Evolutionary conservation across 1,139 yeast species (phyloP).

Genomic region (Yueomyces sp.): DNA sequence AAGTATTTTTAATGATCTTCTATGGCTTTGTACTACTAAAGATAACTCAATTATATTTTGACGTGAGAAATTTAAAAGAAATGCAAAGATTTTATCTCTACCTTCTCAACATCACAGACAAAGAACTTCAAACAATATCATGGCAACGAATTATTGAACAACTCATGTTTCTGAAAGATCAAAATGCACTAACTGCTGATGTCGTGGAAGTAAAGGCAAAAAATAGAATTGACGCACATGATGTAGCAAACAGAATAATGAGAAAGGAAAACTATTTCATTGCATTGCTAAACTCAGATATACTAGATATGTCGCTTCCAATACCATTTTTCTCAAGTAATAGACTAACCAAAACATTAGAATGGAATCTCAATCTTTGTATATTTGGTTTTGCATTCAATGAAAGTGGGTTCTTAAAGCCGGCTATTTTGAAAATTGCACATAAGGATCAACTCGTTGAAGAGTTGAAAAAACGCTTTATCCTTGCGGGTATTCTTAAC

Average conservation of each 20-base stretch:
- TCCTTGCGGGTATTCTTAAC: constrained; percentile 78
- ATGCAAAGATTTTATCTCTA: constrained; percentile 31
- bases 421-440: constrained; percentile 55
- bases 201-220: constrained; percentile 54
- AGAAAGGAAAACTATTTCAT: constrained; percentile 86
- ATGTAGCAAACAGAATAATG: constrained; percentile 91
- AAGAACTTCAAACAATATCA: constrained; percentile 82
- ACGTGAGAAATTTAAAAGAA: constrained; percentile 25
- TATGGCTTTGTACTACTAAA: constrained; percentile 43
- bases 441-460: constrained; percentile 55
- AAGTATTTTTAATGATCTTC: constrained; percentile 53
- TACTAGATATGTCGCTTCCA: constrained; percentile 55
- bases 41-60: constrained; percentile 45
- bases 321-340: constrained; percentile 26
- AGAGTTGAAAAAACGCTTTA: constrained; percentile 66
- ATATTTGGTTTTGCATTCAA: constrained; percentile 79
- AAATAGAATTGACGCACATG: constrained; percentile 77
- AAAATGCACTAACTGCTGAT: constrained; percentile 47
- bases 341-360: constrained; percentile 72
- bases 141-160: constrained; percentile 86
- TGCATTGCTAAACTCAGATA: constrained; percentile 71
- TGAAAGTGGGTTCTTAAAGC: constrained; percentile 72
- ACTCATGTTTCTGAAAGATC: constrained; percentile 61
- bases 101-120: constrained; percentile 57
- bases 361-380: constrained; percentile 87